A percentile compares a stretch with the other conserved stretches of the same genome.
Evolutionary conservation across 2,329 filamentous ascomycete species (phyloP).

Genomic region (Fusarium paranaense): DNA sequence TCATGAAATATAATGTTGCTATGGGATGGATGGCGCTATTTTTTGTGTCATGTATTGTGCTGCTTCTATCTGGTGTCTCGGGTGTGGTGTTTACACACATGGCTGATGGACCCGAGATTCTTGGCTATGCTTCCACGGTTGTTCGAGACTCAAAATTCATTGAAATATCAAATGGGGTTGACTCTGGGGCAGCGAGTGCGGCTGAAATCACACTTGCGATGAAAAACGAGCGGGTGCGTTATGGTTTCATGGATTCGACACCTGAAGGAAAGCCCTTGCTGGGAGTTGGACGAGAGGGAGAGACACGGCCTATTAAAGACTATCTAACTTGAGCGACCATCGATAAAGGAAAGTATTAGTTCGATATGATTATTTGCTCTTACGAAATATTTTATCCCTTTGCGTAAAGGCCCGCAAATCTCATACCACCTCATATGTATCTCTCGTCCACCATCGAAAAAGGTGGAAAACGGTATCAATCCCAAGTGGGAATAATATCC

Average conservation of each 20-base stretch:
- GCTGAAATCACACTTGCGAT: neutral
- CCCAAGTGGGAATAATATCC: no score
- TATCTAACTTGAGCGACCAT: neutral
- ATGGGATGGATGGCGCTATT: neutral
- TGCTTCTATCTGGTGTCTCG: neutral
- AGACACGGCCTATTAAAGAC: neutral
- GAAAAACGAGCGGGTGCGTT: neutral
- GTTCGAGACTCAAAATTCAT: neutral
- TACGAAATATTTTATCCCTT: no score
- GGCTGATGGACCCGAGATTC: neutral
- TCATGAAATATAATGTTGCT: neutral
- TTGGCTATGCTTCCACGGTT: neutral
- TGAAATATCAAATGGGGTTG: neutral
- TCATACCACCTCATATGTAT: no score
- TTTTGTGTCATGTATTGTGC: neutral
- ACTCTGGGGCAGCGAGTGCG: neutral
- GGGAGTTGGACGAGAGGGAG: neutral
- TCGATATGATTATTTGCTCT: no score
- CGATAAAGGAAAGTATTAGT: no score
- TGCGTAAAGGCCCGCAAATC: no score
- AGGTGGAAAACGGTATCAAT: no score
- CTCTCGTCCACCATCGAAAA: no score
- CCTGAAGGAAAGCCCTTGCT: neutral
- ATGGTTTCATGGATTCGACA: neutral
- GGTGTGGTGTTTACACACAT: neutral